phyloP scores from a whole-genome alignment of 1,284 basidiomycete genomes.

The Ceratobasidium sp. region DNA sequence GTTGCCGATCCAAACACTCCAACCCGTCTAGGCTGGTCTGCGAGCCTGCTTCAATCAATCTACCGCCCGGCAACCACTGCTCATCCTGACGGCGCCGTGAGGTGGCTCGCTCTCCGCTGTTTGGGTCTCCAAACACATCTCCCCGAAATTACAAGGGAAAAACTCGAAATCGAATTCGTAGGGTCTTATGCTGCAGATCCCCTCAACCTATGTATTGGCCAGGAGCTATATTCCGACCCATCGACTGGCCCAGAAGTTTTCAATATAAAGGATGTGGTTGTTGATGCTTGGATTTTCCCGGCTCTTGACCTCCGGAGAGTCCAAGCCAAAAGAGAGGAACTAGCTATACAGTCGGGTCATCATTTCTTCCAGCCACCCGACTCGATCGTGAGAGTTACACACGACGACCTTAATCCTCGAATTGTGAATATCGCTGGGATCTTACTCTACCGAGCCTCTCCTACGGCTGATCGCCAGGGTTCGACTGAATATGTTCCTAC shows the following conservation, averaged over 20 bases:
- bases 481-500: conserved; percentile 74
- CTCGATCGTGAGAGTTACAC: neutral
- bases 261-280: conserved; percentile 54
- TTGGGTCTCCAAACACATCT: conserved; percentile 81
- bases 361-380: neutral
- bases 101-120: conserved; percentile 80
- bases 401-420: conserved; percentile 58
- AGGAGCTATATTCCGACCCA: conserved; percentile 53
- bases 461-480: conserved; percentile 50
- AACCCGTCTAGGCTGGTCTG: conserved; percentile 72
- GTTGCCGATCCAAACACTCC: conserved; percentile 79
- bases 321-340: conserved; percentile 65
- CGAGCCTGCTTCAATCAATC: conserved; percentile 69
- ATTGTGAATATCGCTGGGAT: conserved; percentile 75
- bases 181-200: conserved; percentile 67
- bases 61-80: conserved; percentile 63
- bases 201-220: conserved; percentile 15
- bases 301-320: conserved; percentile 75
- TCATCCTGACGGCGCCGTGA: conserved; percentile 73
- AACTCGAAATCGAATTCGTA: conserved; percentile 72
- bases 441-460: conserved; percentile 66
- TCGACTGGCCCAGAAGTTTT: conserved; percentile 57
- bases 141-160: conserved; percentile 79
- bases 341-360: conserved; percentile 52
- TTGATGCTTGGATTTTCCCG: conserved; percentile 86